A percentile compares a stretch with the other conserved stretches of the same genome.
Conservation (phyloP, 2,329 filamentous ascomycete genomes). For the Tolypocladium pustulatum region DNA sequence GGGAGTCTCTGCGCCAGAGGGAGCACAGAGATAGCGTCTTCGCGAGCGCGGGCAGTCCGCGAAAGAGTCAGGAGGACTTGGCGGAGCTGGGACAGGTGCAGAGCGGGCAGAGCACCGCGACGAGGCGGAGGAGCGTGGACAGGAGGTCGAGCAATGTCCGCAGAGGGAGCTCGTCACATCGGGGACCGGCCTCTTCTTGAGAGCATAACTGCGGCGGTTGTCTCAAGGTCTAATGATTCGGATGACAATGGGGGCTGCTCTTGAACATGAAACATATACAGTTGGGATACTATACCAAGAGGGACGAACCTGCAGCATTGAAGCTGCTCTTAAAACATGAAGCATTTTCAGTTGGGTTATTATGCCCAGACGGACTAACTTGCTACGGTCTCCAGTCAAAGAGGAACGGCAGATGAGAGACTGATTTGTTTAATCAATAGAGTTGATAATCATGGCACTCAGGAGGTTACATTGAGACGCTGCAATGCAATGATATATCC, state of each 20-base stretch:
- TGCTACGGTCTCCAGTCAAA: neutral
- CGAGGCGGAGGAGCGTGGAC: slow-evolving; percentile 16
- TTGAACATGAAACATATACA: neutral
- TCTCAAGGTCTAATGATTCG: neutral
- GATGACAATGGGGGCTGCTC: neutral
- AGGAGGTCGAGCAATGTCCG: neutral
- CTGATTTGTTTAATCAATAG: neutral
- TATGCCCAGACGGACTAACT: too few relatives aligned
- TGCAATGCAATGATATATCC: neutral
- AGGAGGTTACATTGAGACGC: neutral
- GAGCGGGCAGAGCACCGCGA: slow-evolving; percentile 18
- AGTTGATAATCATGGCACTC: neutral
- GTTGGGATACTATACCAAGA: neutral
- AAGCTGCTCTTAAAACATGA: too few relatives aligned
- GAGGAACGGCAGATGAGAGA: neutral
- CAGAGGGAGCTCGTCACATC: neutral
- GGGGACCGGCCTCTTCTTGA: neutral
- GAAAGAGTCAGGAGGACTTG: slow-evolving; percentile 23
- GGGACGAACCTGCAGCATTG: neutral
- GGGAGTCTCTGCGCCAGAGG: neutral
- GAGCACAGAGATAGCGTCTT: slow-evolving; percentile 13
- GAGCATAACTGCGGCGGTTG: neutral
- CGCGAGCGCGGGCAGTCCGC: slow-evolving; percentile 14
- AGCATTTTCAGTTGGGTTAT: too few relatives aligned
- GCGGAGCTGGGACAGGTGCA: slow-evolving; percentile 21